Evolutionary conservation across 306 rosid genomes (phyloP), one percentile per base, ranked within the genome.

Genomic region (Sicyos edulis): DNA sequence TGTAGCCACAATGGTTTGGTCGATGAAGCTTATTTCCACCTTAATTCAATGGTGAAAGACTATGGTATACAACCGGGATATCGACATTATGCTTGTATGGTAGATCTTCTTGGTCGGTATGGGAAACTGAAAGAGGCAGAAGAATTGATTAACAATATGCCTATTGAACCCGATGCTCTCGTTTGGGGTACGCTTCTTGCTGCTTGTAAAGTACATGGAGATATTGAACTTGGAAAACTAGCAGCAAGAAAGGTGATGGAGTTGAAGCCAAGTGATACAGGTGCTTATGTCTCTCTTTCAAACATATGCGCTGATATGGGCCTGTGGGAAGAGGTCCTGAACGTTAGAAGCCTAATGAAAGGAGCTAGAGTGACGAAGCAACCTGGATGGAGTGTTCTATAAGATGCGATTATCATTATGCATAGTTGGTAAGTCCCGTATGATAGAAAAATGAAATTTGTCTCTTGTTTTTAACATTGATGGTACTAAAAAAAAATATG

Each of bases 231-330:
- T 21, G 96, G 93, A 42, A 89, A 80, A 81, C 59, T 83, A 54
- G 92, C 85, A 2, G 86, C 97, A 21, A 37, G 74, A 73, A 88
- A 78, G 82, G 83, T 89, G 51, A 59, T 79, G 83, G 90, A 87
- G 70, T 83, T 89, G 74, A 77, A 74, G 75, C 85, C 86, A 71
- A 64, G 80, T 79, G 89, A 91, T 78, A 78, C 86, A 0, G 86
- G 89, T 47, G 77, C 86, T 50, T 85, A 85, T 75, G 84, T 88
- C 40, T 85, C 91, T 5, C 60, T 86, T 71, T 87, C 97, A 40
- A 91, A 87, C 79, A 89, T 89, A 40, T 84, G 86, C 56, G 91
- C 97, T n/a, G 93, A 84, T 74, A 64, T 79, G 56, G 96, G 91
- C 57, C 76, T 76, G 71, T 89, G 88, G 91, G 91, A 87, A 53